These are phyloP conservation scores for Castanospermum australe DNA, from an alignment of 306 rosid species.

Conservation along the genomic window DNA sequence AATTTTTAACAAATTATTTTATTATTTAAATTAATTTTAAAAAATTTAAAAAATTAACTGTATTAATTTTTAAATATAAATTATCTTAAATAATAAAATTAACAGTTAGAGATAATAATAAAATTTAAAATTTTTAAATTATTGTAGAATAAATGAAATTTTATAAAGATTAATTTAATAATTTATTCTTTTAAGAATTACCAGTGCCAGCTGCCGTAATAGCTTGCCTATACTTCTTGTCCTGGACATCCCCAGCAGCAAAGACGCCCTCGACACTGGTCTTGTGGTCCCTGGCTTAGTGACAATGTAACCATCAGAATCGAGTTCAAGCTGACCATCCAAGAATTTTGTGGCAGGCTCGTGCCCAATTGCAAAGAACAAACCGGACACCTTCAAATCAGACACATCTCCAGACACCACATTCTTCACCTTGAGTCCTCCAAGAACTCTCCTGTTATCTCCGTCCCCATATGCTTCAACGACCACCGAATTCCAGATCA, in stretches of 20 bases:
- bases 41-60: too few species aligned
- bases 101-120: too few species aligned
- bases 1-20: too few species aligned
- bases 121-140: too few species aligned
- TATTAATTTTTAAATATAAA: too few species aligned
- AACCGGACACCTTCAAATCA: slow-evolving; percentile 69
- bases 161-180: too few species aligned
- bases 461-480: slow-evolving; percentile 58
- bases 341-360: slow-evolving; percentile 85
- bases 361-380: slow-evolving; percentile 88
- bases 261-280: slow-evolving; percentile 78
- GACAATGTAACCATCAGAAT: slow-evolving; percentile 65
- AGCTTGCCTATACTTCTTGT: slow-evolving; percentile 94
- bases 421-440: slow-evolving; percentile 71
- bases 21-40: too few species aligned
- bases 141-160: too few species aligned
- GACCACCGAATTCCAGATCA: slow-evolving; percentile 72
- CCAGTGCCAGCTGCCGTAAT: slow-evolving; percentile 89
- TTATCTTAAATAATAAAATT: too few species aligned
- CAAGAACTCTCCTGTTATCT: slow-evolving; percentile 43
- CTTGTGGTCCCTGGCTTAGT: slow-evolving; percentile 64
- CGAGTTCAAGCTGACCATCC: slow-evolving; percentile 66
- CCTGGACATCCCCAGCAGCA: slow-evolving; percentile 96
- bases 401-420: slow-evolving; percentile 50
- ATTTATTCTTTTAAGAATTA: too few species aligned